phyloP scores from a whole-genome alignment of 805 yeast genomes.

The Zygosaccharomyces lentus region DNA sequence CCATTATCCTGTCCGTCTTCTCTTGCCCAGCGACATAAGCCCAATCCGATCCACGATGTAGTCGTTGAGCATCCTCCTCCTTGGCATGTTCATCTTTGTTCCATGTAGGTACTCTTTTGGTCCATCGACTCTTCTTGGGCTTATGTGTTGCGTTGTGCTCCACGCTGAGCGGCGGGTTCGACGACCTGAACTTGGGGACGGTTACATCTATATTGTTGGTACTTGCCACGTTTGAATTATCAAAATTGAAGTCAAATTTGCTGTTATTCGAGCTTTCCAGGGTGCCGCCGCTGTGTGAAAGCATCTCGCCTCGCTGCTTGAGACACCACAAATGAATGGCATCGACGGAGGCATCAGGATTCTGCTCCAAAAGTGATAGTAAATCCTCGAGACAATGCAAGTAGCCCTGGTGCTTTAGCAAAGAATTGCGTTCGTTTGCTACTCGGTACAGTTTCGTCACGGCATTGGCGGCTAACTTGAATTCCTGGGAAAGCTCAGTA shows the following conservation, averaged over 20 bases:
- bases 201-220: slow-evolving; percentile 2
- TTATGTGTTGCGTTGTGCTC: slow-evolving; percentile 10
- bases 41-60: background rate
- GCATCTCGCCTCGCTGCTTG: slow-evolving; percentile 20
- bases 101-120: slow-evolving; percentile 11
- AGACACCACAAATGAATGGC: slow-evolving; percentile 28
- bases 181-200: slow-evolving; percentile 19
- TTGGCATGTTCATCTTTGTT: background rate
- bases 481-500: slow-evolving; percentile 54
- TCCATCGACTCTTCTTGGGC: slow-evolving; percentile 10
- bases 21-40: background rate
- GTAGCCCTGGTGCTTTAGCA: slow-evolving; percentile 56
- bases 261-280: background rate
- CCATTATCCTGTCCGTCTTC: background rate
- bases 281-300: slow-evolving; percentile 8
- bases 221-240: slow-evolving; percentile 4
- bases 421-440: slow-evolving; percentile 49
- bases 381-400: slow-evolving; percentile 59
- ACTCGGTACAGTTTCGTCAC: slow-evolving; percentile 64
- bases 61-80: background rate
- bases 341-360: slow-evolving; percentile 13
- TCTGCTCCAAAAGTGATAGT: slow-evolving; percentile 33
- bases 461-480: slow-evolving; percentile 68
- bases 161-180: slow-evolving; percentile 25
- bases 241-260: slow-evolving; percentile 17